A percentile compares a stretch with the other conserved stretches of the same genome.
Conservation (phyloP, 1,139 yeast species). For the Saccharomyces hybrid region DNA sequence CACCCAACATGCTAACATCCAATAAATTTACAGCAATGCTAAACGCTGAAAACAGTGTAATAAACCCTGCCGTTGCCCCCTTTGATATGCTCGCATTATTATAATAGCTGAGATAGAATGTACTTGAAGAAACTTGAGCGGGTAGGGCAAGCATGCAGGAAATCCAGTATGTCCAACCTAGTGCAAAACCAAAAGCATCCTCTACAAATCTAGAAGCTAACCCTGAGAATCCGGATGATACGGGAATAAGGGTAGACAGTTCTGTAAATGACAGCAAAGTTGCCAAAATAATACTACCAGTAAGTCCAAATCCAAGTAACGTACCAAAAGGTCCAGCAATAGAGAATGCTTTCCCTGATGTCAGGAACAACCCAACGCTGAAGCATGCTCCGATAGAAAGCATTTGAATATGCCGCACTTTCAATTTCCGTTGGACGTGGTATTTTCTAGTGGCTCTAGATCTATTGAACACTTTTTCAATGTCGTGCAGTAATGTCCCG, state of each 20-base stretch:
- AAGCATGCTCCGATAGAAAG: conserved; percentile 74
- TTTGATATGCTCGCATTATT: conserved; percentile 41
- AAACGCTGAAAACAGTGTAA: conserved; percentile 43
- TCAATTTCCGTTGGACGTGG: conserved; percentile 45
- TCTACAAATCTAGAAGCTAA: conserved; percentile 73
- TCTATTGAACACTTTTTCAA: conserved; percentile 5
- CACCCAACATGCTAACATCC: conserved; percentile 66
- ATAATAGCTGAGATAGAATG: conserved; percentile 62
- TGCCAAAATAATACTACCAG: conserved; percentile 59
- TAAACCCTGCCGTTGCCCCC: conserved; percentile 57
- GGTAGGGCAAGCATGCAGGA: conserved; percentile 71
- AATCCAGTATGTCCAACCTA: conserved; percentile 72
- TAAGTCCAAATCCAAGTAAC: conserved; percentile 55
- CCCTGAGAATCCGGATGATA: conserved; percentile 72
- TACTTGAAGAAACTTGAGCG: conserved; percentile 61
- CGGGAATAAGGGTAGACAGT: conserved; percentile 73
- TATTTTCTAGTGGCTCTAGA: conserved; percentile 6
- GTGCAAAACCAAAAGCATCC: conserved; percentile 76
- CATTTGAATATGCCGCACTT: conserved; percentile 68
- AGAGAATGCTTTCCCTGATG: conserved; percentile 65
- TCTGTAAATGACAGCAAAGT: conserved; percentile 74
- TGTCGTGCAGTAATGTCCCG: neutral
- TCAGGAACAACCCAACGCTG: conserved; percentile 72
- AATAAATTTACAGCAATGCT: conserved; percentile 48
- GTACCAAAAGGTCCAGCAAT: conserved; percentile 81